Evolutionary conservation across 1,284 basidiomycete species (phyloP).

Genomic region (Ceratobasidium sp.): DNA sequence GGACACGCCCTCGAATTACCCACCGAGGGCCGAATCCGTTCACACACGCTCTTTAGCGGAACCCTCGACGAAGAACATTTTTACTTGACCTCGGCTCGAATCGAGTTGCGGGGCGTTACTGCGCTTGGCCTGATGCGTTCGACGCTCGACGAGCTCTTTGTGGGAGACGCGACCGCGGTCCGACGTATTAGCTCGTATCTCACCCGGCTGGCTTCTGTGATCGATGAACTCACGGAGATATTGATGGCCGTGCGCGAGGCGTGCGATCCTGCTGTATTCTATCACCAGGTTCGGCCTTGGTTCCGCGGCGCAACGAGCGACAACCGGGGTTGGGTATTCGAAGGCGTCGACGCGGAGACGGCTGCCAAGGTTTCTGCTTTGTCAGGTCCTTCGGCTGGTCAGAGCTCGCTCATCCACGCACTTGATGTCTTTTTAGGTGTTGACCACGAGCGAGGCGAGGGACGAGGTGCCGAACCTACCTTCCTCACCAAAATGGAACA

Average conservation of each 20-base stretch:
- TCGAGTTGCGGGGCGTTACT: slow-evolving; percentile 88
- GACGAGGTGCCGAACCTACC: slow-evolving; percentile 54
- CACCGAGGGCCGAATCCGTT: slow-evolving; percentile 52
- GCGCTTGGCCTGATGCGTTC: slow-evolving; percentile 87
- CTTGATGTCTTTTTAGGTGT: slow-evolving; percentile 90
- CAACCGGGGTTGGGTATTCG: slow-evolving; percentile 78
- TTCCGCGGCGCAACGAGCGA: slow-evolving; percentile 83
- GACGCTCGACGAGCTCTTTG: slow-evolving; percentile 91
- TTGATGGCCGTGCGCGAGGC: slow-evolving; percentile 72
- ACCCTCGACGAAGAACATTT: slow-evolving; percentile 89
- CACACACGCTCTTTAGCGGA: slow-evolving; percentile 74
- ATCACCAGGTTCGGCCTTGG: slow-evolving; percentile 89
- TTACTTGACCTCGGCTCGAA: slow-evolving; percentile 87
- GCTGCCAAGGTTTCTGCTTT: slow-evolving; percentile 62
- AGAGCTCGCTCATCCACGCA: slow-evolving; percentile 72
- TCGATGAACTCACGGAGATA: slow-evolving; percentile 68
- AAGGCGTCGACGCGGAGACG: slow-evolving; percentile 69
- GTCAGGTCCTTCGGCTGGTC: slow-evolving; percentile 89
- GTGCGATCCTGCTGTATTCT: slow-evolving; percentile 84
- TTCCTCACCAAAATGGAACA: slow-evolving; percentile 83
- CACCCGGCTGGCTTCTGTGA: slow-evolving; percentile 66
- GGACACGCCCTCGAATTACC: slow-evolving; percentile 58
- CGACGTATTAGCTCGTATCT: slow-evolving; percentile 80
- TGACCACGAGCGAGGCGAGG: slow-evolving; percentile 59
- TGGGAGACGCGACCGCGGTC: slow-evolving; percentile 80